Conservation (phyloP, 768 basidiomycete species). For the Pleurotus ostreatus region DNA sequence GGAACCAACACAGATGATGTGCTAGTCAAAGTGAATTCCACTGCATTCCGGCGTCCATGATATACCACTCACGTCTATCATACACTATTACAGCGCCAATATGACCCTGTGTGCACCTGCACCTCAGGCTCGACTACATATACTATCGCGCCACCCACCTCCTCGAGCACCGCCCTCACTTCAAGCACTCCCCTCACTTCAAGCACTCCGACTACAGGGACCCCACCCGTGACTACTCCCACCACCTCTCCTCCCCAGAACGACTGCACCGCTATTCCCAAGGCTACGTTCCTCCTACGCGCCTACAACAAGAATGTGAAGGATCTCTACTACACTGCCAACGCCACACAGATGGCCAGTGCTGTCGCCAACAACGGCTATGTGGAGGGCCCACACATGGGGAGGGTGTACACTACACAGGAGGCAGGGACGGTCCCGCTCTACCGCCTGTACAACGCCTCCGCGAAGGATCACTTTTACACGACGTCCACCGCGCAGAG, state of each 20-base stretch:
- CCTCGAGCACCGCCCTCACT: too few species aligned
- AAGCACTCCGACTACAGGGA: too few species aligned
- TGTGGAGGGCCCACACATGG: background rate
- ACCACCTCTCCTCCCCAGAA: background rate
- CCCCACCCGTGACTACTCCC: too few species aligned
- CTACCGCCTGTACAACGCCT: constrained; percentile 11
- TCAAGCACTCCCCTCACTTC: too few species aligned
- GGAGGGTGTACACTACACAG: constrained; percentile 7
- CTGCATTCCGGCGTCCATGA: too few species aligned
- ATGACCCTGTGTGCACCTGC: too few species aligned
- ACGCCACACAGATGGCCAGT: background rate
- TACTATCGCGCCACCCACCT: too few species aligned
- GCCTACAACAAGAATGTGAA: background rate
- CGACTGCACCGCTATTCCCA: background rate
- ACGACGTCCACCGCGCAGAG: constrained; percentile 9
- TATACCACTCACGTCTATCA: too few species aligned
- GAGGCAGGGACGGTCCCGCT: constrained; percentile 10
- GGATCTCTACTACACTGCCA: constrained; percentile 4
- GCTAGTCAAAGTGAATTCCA: too few species aligned
- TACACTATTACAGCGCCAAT: too few species aligned
- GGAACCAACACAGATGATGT: too few species aligned
- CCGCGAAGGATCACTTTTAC: constrained; percentile 11
- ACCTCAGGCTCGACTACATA: too few species aligned
- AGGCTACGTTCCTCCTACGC: background rate
- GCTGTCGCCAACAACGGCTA: background rate